phyloP scores from a whole-genome alignment of 2,329 filamentous ascomycete species.

The Trichoderma pleuroti region DNA sequence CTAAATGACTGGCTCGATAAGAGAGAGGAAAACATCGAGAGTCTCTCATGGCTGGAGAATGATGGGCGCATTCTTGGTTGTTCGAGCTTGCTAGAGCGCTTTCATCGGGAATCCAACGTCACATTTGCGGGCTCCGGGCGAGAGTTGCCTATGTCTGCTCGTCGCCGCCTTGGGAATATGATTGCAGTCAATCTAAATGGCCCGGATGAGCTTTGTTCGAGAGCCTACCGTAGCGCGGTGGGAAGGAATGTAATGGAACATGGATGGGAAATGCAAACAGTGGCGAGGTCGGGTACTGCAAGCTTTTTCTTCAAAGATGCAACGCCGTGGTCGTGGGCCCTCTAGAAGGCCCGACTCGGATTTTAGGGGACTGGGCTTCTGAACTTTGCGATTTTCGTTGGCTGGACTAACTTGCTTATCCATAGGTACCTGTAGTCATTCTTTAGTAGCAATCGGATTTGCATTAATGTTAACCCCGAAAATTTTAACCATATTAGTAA shows the following conservation, averaged over 20 bases:
- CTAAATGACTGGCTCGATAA: conserved; percentile 11
- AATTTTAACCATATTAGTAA: no score
- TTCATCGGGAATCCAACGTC: background rate
- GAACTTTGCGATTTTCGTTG: background rate
- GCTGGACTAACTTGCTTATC: background rate
- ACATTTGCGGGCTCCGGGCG: conserved; percentile 4
- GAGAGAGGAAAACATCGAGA: conserved; percentile 4
- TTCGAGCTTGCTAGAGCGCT: background rate
- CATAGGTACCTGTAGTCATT: no score
- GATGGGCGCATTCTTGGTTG: conserved; percentile 4
- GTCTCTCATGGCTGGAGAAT: conserved; percentile 16
- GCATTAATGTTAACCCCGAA: no score
- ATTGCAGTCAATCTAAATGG: background rate
- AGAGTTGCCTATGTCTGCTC: background rate
- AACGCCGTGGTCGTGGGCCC: conserved; percentile 14
- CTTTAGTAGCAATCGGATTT: no score
- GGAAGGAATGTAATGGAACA: background rate
- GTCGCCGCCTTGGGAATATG: conserved; percentile 10
- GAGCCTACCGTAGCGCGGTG: conserved; percentile 7
- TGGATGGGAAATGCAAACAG: background rate
- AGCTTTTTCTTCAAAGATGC: conserved; percentile 1
- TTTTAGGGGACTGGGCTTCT: background rate
- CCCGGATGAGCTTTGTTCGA: background rate
- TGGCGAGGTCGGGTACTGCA: conserved; percentile 2
- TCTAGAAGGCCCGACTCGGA: conserved; percentile 1